A percentile compares a stretch with the other conserved stretches of the same genome.
Conservation (phyloP, 345 rosid genomes). For the Corymbia maculata region DNA sequence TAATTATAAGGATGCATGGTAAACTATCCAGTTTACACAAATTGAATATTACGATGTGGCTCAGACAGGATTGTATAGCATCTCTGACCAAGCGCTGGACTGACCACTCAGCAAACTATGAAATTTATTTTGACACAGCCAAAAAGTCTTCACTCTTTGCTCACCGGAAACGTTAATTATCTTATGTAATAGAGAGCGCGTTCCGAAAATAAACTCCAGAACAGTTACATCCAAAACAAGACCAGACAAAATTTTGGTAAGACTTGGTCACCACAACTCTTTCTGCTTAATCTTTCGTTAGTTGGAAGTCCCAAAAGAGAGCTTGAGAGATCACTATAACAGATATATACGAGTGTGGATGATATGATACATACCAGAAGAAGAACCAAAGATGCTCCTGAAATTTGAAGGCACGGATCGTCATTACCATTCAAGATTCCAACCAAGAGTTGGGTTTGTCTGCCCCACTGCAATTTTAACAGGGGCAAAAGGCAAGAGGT, state of each 20-base stretch:
- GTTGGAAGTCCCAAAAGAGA: background rate
- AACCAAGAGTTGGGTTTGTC: accelerated
- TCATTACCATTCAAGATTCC: background rate
- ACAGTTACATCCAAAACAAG: background rate
- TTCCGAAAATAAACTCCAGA: background rate
- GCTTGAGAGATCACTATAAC: background rate
- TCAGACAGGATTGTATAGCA: background rate
- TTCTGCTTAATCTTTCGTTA: background rate
- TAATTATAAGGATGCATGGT: too few relatives aligned
- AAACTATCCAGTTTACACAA: too few relatives aligned
- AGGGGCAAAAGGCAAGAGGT: background rate
- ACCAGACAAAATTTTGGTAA: background rate
- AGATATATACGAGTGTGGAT: accelerated
- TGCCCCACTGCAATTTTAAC: background rate
- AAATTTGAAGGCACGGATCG: background rate
- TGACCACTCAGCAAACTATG: background rate
- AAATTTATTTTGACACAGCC: background rate
- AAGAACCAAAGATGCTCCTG: background rate
- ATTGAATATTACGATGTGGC: background rate
- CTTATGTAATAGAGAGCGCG: accelerated
- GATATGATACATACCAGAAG: background rate
- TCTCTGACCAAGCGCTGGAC: background rate
- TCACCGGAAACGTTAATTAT: background rate
- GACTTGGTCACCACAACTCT: background rate
- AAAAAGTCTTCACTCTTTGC: background rate